Base-by-base conservation (phyloP, 176 grass and related monocot genomes). In the Otatea glauca region DNA sequence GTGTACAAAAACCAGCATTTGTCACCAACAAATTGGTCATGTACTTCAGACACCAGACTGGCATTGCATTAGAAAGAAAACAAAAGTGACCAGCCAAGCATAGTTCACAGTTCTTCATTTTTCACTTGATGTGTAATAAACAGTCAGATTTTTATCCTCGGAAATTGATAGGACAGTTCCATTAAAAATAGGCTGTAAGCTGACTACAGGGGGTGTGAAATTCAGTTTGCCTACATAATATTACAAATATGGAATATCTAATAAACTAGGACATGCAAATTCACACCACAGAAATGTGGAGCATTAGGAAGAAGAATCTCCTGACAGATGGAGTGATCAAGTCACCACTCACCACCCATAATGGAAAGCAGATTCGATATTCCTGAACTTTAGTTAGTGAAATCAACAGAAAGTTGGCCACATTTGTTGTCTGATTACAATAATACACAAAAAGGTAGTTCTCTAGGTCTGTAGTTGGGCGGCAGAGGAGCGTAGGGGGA, bases 21-120 rank as follows among this genome's bases (percentile, higher is more conserved):
- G 25, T 24, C 39, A 62, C 45, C 51, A 62, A 77, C 27, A 83
- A 62, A 71, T 64, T 27, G 1, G 55, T 55, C 55, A 41, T 29
- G 12, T 77, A 88, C 37, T 77, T 88, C 73, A 34, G n/a, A 81
- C 53, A 53, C n/a, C 44, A 81, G 62, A 32, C 12, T 68, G 38
- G 56, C 68, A 73, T 45, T 45, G 16, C 47, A 83, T 65, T 63
- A 83, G 44, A 78, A 44, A 72, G 25, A 45, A 44, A 78, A 72
- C 16, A 43, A 49, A 87, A n/a, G 41, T 64, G 55, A 71, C 20
- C 32, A 76, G 6, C 0, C 54, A 39, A 60, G 0, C 58, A 81
- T 65, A 77, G 64, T 62, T 76, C 42, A 68, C 15, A 56, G 38
- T 2, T 61, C 51, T 44, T 65, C 18, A 66, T 53, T 13, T 58